Conservation (phyloP, 2,329 filamentous ascomycete genomes). For the Epichloe gansuensis region DNA sequence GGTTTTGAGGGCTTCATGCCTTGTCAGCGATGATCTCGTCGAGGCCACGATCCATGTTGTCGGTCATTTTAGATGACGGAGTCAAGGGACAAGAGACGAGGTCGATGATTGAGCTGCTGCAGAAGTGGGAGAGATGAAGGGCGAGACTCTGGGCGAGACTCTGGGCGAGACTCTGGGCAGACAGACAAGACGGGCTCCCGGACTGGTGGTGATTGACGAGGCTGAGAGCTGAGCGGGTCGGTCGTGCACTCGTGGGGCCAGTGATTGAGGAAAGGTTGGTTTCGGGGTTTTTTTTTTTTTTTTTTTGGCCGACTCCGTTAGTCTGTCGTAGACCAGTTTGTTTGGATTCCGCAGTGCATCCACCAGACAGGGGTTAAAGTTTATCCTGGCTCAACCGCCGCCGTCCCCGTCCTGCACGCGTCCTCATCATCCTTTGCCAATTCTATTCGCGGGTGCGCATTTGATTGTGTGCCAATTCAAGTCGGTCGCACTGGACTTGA, state of each 20-base stretch:
- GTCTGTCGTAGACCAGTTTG: no score
- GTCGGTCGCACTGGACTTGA: not conserved
- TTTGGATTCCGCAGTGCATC: no score
- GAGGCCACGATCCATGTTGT: conserved; percentile 41
- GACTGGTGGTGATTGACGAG: not conserved
- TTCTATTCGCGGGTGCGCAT: not conserved
- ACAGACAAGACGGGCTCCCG: not conserved
- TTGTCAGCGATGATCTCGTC: conserved; percentile 45
- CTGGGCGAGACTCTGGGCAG: not conserved
- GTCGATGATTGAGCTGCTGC: not conserved
- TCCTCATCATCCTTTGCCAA: not conserved
- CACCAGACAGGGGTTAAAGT: no score
- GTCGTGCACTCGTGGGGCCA: no score
- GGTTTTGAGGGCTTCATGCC: conserved; percentile 16
- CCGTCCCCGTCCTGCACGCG: not conserved
- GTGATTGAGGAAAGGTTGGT: no score
- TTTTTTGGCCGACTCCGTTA: no score
- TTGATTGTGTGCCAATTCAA: not conserved
- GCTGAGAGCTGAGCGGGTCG: not conserved
- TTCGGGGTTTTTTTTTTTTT: no score
- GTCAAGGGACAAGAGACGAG: not conserved
- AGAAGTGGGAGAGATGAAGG: not conserved
- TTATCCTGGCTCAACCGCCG: not conserved
- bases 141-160: not conserved
- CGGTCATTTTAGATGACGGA: conserved; percentile 19